These are phyloP conservation scores for Puccinia hordei DNA, from an alignment of 1,284 basidiomycete species.

Conservation along the genomic window DNA sequence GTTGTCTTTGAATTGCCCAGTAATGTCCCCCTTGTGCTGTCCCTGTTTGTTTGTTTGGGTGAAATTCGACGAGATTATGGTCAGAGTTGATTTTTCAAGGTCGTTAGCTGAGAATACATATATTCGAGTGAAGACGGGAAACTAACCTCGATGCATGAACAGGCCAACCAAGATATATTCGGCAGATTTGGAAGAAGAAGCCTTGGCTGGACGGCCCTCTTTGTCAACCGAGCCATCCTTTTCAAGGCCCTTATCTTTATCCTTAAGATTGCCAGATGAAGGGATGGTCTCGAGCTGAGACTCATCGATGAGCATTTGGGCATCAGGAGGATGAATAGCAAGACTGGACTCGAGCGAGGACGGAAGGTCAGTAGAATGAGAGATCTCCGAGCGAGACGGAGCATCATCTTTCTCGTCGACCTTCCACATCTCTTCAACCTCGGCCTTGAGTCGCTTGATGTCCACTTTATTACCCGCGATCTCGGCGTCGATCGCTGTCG, in stretches of 20 bases:
- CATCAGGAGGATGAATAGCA: neutral
- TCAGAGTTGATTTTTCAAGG: no score
- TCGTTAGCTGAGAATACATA: no score
- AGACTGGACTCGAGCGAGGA: neutral
- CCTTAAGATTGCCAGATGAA: neutral
- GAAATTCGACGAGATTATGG: no score
- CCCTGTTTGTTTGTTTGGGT: slow-evolving; percentile 19
- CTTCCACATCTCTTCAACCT: slow-evolving; percentile 77
- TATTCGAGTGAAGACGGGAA: neutral
- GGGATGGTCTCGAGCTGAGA: neutral
- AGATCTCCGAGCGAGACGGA: neutral
- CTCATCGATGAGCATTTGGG: neutral
- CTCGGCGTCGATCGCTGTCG: slow-evolving; percentile 62
- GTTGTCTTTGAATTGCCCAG: slow-evolving; percentile 81
- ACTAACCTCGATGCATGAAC: slow-evolving; percentile 84
- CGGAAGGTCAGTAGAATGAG: neutral
- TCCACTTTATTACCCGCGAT: slow-evolving; percentile 67
- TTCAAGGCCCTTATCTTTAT: neutral
- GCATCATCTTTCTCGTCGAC: slow-evolving; percentile 61
- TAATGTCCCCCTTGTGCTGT: slow-evolving; percentile 57
- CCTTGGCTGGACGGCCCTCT: neutral
- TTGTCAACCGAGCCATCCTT: neutral
- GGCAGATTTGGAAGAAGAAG: slow-evolving; percentile 57
- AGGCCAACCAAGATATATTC: slow-evolving; percentile 91
- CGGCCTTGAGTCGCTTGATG: slow-evolving; percentile 67